These are phyloP conservation scores for Tulasnella sp. DNA, from an alignment of 768 basidiomycete genomes.

Conservation along the genomic window DNA sequence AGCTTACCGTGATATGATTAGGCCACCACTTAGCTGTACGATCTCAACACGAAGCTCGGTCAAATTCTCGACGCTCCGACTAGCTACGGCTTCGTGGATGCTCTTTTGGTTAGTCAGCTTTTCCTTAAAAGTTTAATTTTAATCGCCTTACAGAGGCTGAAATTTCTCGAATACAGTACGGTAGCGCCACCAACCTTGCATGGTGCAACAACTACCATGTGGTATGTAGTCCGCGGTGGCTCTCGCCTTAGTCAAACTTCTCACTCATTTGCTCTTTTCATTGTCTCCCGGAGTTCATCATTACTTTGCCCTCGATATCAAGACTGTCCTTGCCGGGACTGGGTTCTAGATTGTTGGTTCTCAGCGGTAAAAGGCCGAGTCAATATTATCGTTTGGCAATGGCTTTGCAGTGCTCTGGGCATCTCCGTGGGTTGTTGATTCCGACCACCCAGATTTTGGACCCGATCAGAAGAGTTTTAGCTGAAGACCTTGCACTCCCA, in stretches of 20 bases:
- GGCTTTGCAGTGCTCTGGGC: too few species aligned
- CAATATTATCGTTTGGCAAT: too few species aligned
- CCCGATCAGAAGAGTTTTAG: too few species aligned
- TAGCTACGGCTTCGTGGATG: conserved; percentile 53
- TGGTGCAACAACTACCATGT: conserved; percentile 28
- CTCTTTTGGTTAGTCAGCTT: conserved; percentile 38
- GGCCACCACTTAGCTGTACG: conserved; percentile 52
- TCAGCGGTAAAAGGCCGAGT: too few species aligned
- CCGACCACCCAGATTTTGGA: too few species aligned
- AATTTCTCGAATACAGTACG: conserved; percentile 2
- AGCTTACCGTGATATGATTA: background rate
- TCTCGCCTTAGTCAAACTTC: background rate
- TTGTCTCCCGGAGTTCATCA: background rate
- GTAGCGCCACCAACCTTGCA: conserved; percentile 19
- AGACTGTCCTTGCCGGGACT: background rate
- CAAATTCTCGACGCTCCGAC: conserved; percentile 43
- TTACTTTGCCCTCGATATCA: background rate
- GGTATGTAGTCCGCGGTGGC: background rate
- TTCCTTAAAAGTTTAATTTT: background rate
- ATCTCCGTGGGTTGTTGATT: too few species aligned
- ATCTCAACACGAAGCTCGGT: conserved; percentile 49
- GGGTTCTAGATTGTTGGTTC: background rate
- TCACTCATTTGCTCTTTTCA: background rate
- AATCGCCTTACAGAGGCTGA: background rate
- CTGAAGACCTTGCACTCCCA: too few species aligned